These are phyloP conservation scores for Rhodotorula sp. DNA, from an alignment of 1,284 basidiomycete genomes.

Conservation along the genomic window DNA sequence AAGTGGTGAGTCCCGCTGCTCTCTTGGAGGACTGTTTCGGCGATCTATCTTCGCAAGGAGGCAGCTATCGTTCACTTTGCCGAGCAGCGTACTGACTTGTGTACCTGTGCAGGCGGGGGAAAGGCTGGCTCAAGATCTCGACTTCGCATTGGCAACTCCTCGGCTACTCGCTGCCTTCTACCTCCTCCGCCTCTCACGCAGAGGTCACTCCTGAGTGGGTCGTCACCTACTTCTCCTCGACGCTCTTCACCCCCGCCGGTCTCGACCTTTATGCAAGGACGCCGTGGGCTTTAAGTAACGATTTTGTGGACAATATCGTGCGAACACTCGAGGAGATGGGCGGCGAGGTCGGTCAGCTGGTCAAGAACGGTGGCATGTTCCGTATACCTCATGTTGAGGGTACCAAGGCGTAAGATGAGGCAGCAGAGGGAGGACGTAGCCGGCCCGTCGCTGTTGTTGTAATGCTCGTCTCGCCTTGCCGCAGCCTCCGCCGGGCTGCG, in stretches of 20 bases:
- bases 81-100: neutral
- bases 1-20: conserved; percentile 22
- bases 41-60: neutral
- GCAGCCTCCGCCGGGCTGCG: too few species aligned
- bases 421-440: neutral
- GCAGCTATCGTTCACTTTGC: too few species aligned
- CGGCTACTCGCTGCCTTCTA: conserved; percentile 48
- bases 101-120: conserved; percentile 52
- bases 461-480: neutral
- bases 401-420: neutral
- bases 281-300: conserved; percentile 42
- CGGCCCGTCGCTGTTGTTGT: neutral
- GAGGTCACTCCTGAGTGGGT: conserved; percentile 51
- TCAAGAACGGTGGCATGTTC: conserved; percentile 25
- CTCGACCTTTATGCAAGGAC: conserved; percentile 56
- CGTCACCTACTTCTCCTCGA: conserved; percentile 58
- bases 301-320: conserved; percentile 40
- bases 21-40: neutral
- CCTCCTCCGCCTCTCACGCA: neutral
- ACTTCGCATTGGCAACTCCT: conserved; percentile 58
- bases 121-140: conserved; percentile 53
- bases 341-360: conserved; percentile 10
- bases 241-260: conserved; percentile 58
- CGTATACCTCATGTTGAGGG: conserved; percentile 12
- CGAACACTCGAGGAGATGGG: conserved; percentile 12